phyloP scores from a whole-genome alignment of 352 stramenopile genomes.

The Stramenopiles sp. region DNA sequence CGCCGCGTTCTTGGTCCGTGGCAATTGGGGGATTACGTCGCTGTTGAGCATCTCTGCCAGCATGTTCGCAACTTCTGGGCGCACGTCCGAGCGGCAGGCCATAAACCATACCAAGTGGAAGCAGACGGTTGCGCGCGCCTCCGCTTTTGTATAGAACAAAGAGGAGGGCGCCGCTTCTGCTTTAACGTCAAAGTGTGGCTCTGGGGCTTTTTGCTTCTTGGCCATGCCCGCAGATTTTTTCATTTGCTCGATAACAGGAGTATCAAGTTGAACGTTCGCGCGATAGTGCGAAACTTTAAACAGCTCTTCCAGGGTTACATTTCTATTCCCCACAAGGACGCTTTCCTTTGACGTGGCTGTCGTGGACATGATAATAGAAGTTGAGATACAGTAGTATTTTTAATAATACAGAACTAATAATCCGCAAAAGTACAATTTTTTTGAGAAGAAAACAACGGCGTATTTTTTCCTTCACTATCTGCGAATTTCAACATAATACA shows the following conservation, averaged over 20 bases:
- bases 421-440: no score
- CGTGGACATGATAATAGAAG: no score
- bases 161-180: not conserved
- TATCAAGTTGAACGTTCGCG: slow-evolving; percentile 14
- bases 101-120: slow-evolving; percentile 16
- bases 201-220: slow-evolving; percentile 12
- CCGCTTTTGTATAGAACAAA: slow-evolving; percentile 10
- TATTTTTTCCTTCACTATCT: no score
- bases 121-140: slow-evolving; percentile 14
- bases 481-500: no score
- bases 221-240: not conserved
- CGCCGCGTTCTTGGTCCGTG: not conserved
- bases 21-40: not conserved
- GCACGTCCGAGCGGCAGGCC: slow-evolving; percentile 9
- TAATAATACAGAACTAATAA: no score
- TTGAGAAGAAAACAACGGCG: no score
- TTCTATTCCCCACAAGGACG: slow-evolving; percentile 17
- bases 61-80: slow-evolving; percentile 13
- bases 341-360: no score
- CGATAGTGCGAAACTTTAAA: slow-evolving; percentile 13
- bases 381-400: no score
- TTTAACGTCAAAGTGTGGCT: slow-evolving; percentile 13
- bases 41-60: slow-evolving; percentile 11
- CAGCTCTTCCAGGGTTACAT: slow-evolving; percentile 20
- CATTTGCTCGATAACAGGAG: slow-evolving; percentile 10